phyloP scores from a whole-genome alignment of 148 eudicot genomes.

The Polygonum aviculare region DNA sequence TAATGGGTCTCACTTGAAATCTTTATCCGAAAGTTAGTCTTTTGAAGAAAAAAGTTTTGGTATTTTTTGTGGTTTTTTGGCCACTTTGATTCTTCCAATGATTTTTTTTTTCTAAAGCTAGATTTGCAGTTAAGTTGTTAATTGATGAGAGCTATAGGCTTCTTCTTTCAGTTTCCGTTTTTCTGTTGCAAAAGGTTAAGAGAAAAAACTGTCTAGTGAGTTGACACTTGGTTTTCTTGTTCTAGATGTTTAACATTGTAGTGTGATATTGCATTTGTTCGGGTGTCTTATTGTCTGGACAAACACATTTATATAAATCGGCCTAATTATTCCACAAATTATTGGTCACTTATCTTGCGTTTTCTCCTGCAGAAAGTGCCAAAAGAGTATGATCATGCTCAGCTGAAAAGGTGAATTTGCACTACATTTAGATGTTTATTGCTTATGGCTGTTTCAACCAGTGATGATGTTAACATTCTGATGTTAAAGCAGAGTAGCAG shows the following conservation, averaged over 20 bases:
- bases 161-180: neutral
- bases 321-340: neutral
- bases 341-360: neutral
- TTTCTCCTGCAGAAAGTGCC: slow-evolving; percentile 41
- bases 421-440: neutral
- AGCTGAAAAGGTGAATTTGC: slow-evolving; percentile 43
- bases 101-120: neutral
- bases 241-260: neutral
- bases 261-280: neutral
- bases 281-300: neutral
- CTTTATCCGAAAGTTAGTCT: neutral
- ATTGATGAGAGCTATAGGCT: neutral
- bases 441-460: slow-evolving; percentile 3
- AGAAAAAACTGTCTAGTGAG: neutral
- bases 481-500: slow-evolving; percentile 41
- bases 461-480: slow-evolving; percentile 11
- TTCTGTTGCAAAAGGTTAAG: neutral
- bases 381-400: slow-evolving; percentile 20
- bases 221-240: neutral
- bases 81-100: neutral
- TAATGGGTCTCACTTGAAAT: neutral
- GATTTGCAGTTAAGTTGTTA: neutral
- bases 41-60: neutral
- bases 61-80: neutral
- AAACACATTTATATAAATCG: neutral